Percentiles rank a stretch among this genome's conserved stretches.
Evolutionary conservation across 495 filamentous ascomycete genomes (phyloP).

Genomic region (Xylaria nigripes): DNA sequence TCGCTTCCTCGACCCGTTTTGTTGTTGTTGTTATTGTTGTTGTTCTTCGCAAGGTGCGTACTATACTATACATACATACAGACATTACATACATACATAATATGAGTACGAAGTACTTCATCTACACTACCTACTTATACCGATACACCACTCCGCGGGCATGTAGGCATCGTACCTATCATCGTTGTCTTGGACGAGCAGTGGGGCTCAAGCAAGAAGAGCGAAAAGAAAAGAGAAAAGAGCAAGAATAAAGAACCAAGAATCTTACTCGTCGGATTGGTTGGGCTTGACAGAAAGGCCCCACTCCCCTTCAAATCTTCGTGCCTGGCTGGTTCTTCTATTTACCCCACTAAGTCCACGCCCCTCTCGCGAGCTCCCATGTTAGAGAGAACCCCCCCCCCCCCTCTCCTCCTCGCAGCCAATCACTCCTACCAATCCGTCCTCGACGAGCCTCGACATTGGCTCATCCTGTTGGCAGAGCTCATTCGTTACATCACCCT

Average conservation of each 20-base stretch:
- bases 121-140: no score
- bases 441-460: slow-evolving; percentile 18
- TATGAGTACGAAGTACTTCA: no score
- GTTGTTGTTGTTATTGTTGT: no score
- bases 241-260: not conserved
- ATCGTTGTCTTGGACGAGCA: not conserved
- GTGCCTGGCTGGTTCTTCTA: not conserved
- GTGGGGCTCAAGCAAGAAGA: not conserved
- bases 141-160: no score
- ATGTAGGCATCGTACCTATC: no score
- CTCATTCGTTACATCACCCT: slow-evolving; percentile 29
- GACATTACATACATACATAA: no score
- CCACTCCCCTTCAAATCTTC: not conserved
- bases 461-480: slow-evolving; percentile 14
- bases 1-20: no score
- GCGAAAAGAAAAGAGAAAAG: not conserved
- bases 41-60: no score
- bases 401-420: slow-evolving; percentile 13
- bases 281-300: not conserved
- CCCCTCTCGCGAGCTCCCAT: slow-evolving; percentile 1
- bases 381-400: slow-evolving; percentile 9
- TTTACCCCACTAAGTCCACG: not conserved
- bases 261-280: not conserved
- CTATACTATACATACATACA: no score
- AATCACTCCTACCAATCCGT: slow-evolving; percentile 29